These are phyloP conservation scores for Polyplosphaeria fusca DNA, from an alignment of 495 filamentous ascomycete genomes.

Conservation along the genomic window DNA sequence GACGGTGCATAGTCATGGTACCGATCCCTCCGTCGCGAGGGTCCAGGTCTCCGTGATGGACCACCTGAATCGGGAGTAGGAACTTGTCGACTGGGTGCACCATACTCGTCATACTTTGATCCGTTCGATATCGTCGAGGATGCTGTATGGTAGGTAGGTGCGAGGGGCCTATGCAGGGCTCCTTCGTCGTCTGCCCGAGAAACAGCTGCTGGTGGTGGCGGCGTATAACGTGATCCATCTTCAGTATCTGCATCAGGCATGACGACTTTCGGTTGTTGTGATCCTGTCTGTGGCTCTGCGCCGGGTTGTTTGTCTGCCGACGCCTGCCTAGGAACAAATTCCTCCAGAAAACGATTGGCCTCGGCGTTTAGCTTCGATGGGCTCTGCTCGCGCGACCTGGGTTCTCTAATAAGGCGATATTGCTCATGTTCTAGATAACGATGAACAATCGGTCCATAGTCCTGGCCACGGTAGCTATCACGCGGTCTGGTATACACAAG, in stretches of 20 bases:
- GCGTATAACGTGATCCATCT: constrained; percentile 27
- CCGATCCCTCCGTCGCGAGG: constrained; percentile 24
- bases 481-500: constrained; percentile 14
- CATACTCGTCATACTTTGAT: constrained; percentile 25
- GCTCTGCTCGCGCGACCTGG: constrained; percentile 6
- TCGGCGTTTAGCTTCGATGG: constrained; percentile 33
- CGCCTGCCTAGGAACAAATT: constrained; percentile 36
- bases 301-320: background rate
- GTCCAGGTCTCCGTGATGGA: constrained; percentile 11
- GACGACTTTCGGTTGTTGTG: background rate
- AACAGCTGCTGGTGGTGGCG: constrained; percentile 12
- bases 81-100: constrained; percentile 9
- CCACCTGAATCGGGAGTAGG: constrained; percentile 25
- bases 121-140: constrained; percentile 19
- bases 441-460: constrained; percentile 4
- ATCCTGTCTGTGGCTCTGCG: background rate
- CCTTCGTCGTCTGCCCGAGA: constrained; percentile 2
- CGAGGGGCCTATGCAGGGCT: background rate
- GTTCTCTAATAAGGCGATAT: constrained; percentile 14
- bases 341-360: constrained; percentile 46
- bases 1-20: constrained; percentile 23
- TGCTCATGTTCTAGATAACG: constrained; percentile 20
- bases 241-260: constrained; percentile 10
- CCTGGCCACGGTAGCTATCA: constrained; percentile 9
- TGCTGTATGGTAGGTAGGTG: constrained; percentile 3